Base-by-base conservation (phyloP, 2,329 filamentous ascomycete genomes). In the Fulvia fulva region DNA sequence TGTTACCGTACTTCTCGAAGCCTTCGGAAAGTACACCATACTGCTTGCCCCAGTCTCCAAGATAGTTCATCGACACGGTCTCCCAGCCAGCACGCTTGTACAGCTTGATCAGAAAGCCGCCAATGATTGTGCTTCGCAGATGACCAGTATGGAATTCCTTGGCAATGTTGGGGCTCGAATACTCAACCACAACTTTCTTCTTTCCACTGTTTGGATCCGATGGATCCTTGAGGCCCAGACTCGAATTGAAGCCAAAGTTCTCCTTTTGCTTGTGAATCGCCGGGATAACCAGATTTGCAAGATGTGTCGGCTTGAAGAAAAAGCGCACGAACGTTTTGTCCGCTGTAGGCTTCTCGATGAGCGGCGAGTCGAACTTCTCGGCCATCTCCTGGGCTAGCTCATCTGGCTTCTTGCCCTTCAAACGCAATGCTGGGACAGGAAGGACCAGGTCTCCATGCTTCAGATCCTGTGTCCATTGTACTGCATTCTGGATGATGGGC, bases 401-500 rank as follows among this genome's bases (percentile, higher is more conserved):
- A 54, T 81, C 75, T 34, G 83, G 82, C 65, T 85, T 84, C 74
- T 82, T 83, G 66, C 80, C 78, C 74, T 86, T 93, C 68, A 93
- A 76, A 61, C 90, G 82, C 63, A 96, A 81, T n/a, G 90, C 88
- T 16, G 91, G 89, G 8, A 90, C 85, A 8, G 90, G 87, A 49
- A 96, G 76, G 54, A 89, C 83, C 66, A 95, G 77, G 75, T 96
- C 91, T 50, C 91, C 91, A 78, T 92, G 91, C 64, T 94, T 90
- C 22, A 91, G 80, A 37, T 87, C 84, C 62, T 84, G 80, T 5
- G 90, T 93, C 89, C 89, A 93, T 77, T 88, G 83, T 44, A 96
- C 78, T 37, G 85, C 85, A 25, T 85, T 84, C 76, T 89, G 91
- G 71, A 95, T 87, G 67, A 91, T 84, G 55, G 81, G 78, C 32